Conservation (phyloP, 345 rosid species). For the Boechera stricta region DNA sequence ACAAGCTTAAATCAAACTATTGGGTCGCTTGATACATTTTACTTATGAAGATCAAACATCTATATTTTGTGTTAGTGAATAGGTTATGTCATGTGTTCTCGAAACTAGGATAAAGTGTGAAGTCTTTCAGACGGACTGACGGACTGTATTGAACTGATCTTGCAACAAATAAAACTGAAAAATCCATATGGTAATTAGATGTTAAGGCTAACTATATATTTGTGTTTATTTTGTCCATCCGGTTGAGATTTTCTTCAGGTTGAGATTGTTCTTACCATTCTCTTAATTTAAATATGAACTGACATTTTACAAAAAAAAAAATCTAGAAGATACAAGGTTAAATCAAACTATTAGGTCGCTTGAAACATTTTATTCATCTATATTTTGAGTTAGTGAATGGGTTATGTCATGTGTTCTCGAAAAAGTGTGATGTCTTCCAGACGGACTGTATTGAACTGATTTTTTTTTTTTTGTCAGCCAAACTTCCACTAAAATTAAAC, state of each 20-base stretch:
- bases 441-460: background rate
- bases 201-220: too few species aligned
- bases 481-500: too few species aligned
- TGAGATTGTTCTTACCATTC: background rate
- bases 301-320: background rate
- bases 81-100: background rate
- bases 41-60: background rate
- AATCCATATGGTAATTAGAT: too few species aligned
- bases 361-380: background rate
- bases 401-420: background rate
- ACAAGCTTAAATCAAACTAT: too few species aligned
- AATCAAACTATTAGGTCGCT: background rate
- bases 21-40: too few species aligned
- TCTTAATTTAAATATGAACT: background rate
- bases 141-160: background rate
- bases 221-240: background rate
- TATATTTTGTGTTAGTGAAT: background rate
- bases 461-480: too few species aligned
- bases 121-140: background rate
- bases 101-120: background rate
- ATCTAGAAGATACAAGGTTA: background rate
- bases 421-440: too few species aligned
- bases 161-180: too few species aligned
- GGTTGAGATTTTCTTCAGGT: background rate
- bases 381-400: background rate